phyloP scores from a whole-genome alignment of 2,329 filamentous ascomycete species.

The Talaromyces funiculosus region DNA sequence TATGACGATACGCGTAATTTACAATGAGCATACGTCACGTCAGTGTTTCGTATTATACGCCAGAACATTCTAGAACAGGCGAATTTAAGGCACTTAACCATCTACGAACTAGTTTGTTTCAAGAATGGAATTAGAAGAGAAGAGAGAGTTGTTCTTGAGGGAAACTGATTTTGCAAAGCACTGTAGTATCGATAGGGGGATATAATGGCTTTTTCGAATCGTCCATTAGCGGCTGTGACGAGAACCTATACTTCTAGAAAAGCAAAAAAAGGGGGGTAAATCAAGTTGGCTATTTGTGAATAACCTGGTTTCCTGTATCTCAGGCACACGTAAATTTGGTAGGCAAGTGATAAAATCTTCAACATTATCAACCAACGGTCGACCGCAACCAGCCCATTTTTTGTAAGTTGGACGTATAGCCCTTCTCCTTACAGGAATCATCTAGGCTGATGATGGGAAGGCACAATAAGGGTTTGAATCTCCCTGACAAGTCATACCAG shows the following conservation, averaged over 20 bases:
- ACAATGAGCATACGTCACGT: too few species aligned
- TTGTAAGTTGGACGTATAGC: not conserved
- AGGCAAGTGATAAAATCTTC: not conserved
- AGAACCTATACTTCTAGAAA: not conserved
- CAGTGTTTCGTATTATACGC: too few species aligned
- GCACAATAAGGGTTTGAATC: conserved; percentile 8
- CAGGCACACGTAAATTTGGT: not conserved
- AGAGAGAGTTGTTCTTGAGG: too few species aligned
- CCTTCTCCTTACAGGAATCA: not conserved
- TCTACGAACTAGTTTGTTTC: too few species aligned
- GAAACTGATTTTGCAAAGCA: too few species aligned
- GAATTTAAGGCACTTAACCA: too few species aligned
- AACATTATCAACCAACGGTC: not conserved
- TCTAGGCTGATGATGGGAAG: not conserved
- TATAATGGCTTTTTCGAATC: too few species aligned
- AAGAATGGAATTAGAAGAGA: too few species aligned
- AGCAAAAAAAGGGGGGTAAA: not conserved
- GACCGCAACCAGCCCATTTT: not conserved
- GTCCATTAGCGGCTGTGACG: too few species aligned
- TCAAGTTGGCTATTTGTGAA: not conserved
- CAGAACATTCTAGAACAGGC: too few species aligned
- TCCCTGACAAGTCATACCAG: conserved; percentile 6
- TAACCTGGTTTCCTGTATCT: not conserved
- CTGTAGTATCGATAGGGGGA: not conserved
- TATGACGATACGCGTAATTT: too few species aligned